Evolutionary conservation across 1,284 basidiomycete species (phyloP).

Genomic region (Malassezia sympodialis): DNA sequence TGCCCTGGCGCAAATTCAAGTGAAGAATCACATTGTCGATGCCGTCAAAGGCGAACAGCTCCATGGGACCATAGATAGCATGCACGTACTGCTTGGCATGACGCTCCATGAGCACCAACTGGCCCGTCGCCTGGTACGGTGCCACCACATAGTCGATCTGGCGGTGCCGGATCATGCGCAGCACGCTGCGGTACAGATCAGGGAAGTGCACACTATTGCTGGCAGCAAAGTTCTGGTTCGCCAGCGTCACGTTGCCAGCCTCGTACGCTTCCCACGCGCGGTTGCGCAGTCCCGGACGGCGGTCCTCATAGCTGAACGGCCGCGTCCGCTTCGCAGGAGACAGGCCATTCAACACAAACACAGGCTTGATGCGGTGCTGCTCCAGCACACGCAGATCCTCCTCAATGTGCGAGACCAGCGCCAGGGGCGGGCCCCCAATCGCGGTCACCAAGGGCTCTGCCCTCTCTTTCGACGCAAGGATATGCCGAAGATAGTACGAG

Average conservation of each 20-base stretch:
- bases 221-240: slow-evolving; percentile 69
- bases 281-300: slow-evolving; percentile 28
- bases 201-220: slow-evolving; percentile 55
- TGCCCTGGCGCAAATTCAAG: slow-evolving; percentile 49
- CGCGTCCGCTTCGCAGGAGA: slow-evolving; percentile 29
- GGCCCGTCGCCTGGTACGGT: slow-evolving; percentile 85
- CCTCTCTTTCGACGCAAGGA: slow-evolving; percentile 64
- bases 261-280: slow-evolving; percentile 45
- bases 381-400: slow-evolving; percentile 80
- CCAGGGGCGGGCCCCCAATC: slow-evolving; percentile 78
- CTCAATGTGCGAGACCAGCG: slow-evolving; percentile 61
- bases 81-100: slow-evolving; percentile 91
- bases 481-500: slow-evolving; percentile 70
- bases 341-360: slow-evolving; percentile 83
- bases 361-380: slow-evolving; percentile 83
- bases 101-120: slow-evolving; percentile 86
- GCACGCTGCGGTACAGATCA: slow-evolving; percentile 83
- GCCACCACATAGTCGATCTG: slow-evolving; percentile 94
- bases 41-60: slow-evolving; percentile 72
- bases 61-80: slow-evolving; percentile 80
- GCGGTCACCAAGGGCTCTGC: slow-evolving; percentile 85
- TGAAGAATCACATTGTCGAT: slow-evolving; percentile 88
- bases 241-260: slow-evolving; percentile 59
- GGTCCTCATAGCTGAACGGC: slow-evolving; percentile 42
- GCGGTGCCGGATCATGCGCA: slow-evolving; percentile 84